Evolutionary conservation across 169 alveolate genomes (phyloP).

Genomic region (Babesia bovis): DNA sequence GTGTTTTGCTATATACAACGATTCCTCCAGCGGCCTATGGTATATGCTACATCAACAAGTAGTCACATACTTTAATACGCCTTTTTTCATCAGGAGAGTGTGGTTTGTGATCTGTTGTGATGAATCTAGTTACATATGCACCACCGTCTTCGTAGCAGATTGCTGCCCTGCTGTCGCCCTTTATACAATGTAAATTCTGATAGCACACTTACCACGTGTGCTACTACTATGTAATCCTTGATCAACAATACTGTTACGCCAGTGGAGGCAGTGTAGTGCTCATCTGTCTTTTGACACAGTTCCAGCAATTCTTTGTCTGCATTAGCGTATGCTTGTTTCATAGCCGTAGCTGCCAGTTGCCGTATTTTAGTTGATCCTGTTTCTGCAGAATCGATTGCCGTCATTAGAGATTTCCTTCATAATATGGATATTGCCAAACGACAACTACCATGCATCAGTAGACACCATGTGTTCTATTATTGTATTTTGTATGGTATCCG

Average conservation of each 20-base stretch:
- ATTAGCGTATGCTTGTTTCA: conserved; percentile 57
- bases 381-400: conserved; percentile 2
- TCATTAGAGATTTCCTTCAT: conserved; percentile 15
- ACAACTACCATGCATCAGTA: conserved; percentile 67
- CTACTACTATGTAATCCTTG: conserved; percentile 70
- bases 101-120: conserved; percentile 80
- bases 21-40: conserved; percentile 61
- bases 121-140: conserved; percentile 47
- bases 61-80: conserved; percentile 58
- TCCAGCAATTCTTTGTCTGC: conserved; percentile 73
- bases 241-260: conserved; percentile 76
- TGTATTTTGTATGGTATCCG: conserved; percentile 71
- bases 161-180: conserved; percentile 64
- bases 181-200: background rate
- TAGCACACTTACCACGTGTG: conserved; percentile 72
- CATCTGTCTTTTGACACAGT: conserved; percentile 54
- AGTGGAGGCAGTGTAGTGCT: conserved; percentile 80
- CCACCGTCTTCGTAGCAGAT: conserved; percentile 38
- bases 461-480: conserved; percentile 70
- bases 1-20: conserved; percentile 75
- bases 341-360: conserved; percentile 29
- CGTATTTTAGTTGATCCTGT: conserved; percentile 9
- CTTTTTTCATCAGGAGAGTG: conserved; percentile 69
- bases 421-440: background rate
- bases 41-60: background rate